Evolutionary conservation across 1,284 basidiomycete genomes (phyloP).

Genomic region (Rhizoctonia solani): DNA sequence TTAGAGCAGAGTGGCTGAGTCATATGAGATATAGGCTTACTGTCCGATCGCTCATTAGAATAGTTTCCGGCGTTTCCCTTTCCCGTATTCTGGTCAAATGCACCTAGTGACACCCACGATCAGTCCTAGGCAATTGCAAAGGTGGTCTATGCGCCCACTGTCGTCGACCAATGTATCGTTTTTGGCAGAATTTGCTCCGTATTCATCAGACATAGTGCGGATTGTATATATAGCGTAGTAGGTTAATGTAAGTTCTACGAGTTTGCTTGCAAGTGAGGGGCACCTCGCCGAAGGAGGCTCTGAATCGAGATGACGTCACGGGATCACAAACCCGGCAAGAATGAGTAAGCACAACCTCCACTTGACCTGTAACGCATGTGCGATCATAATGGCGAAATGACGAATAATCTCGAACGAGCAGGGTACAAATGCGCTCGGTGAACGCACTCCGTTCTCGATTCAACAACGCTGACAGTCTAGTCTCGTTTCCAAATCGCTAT

Average conservation of each 20-base stretch:
- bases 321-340: too few relatives aligned
- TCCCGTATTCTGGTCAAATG: constrained; percentile 17
- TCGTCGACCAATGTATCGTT: constrained; percentile 27
- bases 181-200: constrained; percentile 24
- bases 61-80: constrained; percentile 21
- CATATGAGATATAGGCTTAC: not conserved
- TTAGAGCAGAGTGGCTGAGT: not conserved
- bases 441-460: not conserved
- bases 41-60: constrained; percentile 8
- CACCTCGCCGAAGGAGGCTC: not conserved
- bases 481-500: not conserved
- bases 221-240: not conserved
- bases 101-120: constrained; percentile 15
- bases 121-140: too few relatives aligned
- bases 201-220: constrained; percentile 17
- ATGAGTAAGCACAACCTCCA: constrained; percentile 9
- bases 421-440: not conserved
- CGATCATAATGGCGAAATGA: too few relatives aligned
- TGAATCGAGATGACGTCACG: too few relatives aligned
- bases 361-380: not conserved
- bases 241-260: not conserved
- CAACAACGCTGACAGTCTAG: not conserved
- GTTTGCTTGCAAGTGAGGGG: not conserved
- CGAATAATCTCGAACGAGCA: too few relatives aligned
- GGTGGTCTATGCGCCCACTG: too few relatives aligned